phyloP scores from a whole-genome alignment of 805 yeast genomes.

The Pichia eremophila region DNA sequence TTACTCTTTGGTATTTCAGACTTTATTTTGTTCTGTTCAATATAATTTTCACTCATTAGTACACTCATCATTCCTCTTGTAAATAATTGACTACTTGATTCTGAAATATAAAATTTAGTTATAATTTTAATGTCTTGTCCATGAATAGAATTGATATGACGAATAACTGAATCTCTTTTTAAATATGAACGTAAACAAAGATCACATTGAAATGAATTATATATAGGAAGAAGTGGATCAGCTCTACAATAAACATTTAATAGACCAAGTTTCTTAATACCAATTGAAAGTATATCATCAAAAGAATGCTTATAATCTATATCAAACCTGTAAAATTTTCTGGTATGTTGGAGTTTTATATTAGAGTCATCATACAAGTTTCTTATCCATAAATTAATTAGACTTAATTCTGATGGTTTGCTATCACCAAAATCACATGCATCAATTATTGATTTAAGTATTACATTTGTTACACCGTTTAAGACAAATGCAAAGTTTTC shows the following conservation, averaged over 20 bases:
- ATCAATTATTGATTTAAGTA: too few relatives aligned
- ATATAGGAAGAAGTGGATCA: constrained; percentile 5
- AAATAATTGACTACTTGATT: not conserved
- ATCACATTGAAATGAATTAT: constrained; percentile 6
- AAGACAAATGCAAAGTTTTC: too few relatives aligned
- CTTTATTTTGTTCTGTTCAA: not conserved
- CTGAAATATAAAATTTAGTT: not conserved
- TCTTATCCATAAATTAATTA: constrained; percentile 1
- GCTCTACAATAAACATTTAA: constrained; percentile 5
- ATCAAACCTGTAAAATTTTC: not conserved
- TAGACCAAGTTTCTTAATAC: not conserved
- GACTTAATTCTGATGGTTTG: not conserved
- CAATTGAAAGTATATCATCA: not conserved
- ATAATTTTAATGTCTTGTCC: not conserved
- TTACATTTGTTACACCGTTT: too few relatives aligned
- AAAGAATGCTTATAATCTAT: not conserved
- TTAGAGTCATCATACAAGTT: constrained; percentile 3
- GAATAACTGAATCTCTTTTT: not conserved
- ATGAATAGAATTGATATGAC: constrained; percentile 1
- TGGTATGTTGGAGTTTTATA: not conserved
- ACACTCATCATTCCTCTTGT: constrained; percentile 1
- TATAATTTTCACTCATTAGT: not conserved
- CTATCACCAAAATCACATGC: too few relatives aligned
- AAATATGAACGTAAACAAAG: constrained; percentile 5
- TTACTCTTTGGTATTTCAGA: too few relatives aligned